Percentiles rank a stretch among this genome's conserved stretches.
Evolutionary conservation across 306 rosid species (phyloP).

Genomic region (Sindora glabra): DNA sequence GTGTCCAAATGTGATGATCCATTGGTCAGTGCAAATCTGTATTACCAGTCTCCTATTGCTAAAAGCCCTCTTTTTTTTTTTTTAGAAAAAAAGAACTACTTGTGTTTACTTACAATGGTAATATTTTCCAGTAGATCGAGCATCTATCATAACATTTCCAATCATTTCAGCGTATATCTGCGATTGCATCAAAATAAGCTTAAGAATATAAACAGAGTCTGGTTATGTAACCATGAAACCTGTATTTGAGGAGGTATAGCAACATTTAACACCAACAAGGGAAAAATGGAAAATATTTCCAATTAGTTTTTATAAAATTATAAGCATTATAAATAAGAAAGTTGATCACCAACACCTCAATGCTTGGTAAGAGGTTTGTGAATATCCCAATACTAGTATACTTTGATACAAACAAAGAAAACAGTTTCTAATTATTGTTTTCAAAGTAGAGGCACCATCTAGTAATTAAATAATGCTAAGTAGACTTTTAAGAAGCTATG

Average conservation of each 20-base stretch:
- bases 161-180: constrained; percentile 99
- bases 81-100: background rate
- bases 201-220: background rate
- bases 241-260: background rate
- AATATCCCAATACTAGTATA: no score
- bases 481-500: background rate
- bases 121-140: constrained; percentile 96
- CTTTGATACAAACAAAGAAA: no score
- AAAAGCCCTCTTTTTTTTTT: no score
- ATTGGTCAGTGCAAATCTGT: background rate
- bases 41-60: background rate
- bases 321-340: background rate
- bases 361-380: background rate
- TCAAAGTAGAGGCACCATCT: no score
- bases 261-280: background rate
- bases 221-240: background rate
- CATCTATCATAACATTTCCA: constrained; percentile 98
- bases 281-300: background rate
- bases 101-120: constrained; percentile 73
- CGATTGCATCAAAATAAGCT: constrained; percentile 18
- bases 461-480: background rate
- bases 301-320: background rate
- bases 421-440: no score
- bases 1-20: background rate
- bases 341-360: background rate